Base-by-base conservation (phyloP, 371 early-diverging fungal genomes). In the Conidiobolus coronatus region DNA sequence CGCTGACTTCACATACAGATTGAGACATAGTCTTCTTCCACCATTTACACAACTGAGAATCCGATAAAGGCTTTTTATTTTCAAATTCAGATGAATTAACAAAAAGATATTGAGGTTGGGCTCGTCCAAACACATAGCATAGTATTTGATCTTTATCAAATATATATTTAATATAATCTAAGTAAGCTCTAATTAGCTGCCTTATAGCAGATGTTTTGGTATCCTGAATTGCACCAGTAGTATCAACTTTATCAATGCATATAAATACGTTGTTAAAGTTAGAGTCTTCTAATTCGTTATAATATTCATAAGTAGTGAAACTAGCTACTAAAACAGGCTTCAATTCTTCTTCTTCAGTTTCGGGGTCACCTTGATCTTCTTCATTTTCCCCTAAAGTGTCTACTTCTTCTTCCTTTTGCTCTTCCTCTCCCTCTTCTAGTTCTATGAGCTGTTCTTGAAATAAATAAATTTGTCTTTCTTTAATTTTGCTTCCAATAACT, bases 21-120 rank as follows among this genome's bases (percentile, higher is more conserved):
- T 43, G 40, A 36, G 24, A 34, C 21, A 56, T 17, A 44, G 53
- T 51, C 35, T 59, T 58, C 42, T 69, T 68, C 88, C 90, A 90
- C 87, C 86, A 87, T 20, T 60, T 62, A 21, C 85, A 61, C 20
- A 90, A 66, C 0, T 62, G 59, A 8, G 69, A 57, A 51, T 82
- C 87, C 35, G 56, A 53, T 22, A 86, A 55, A 2, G 58, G 52
- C 5, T 52, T 61, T 45, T 89, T 89, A 1, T 40, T 45, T 14
- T 58, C 42, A 52, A 81, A 77, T 17, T 67, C 48, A 23, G 67
- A 65, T 7, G 86, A 86, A 17, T 65, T 49, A 9, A 69, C 73
- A 65, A 89, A 89, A 2, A 89, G 59, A 49, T 87, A 87, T 53
- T 81, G 78, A 6, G 83, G 85, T 56, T 86, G 86, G 0, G 87